These are phyloP conservation scores for Physcomitrellopsis africana DNA, from an alignment of 225 moss, liverwort and hornwort genomes.

Conservation along the genomic window DNA sequence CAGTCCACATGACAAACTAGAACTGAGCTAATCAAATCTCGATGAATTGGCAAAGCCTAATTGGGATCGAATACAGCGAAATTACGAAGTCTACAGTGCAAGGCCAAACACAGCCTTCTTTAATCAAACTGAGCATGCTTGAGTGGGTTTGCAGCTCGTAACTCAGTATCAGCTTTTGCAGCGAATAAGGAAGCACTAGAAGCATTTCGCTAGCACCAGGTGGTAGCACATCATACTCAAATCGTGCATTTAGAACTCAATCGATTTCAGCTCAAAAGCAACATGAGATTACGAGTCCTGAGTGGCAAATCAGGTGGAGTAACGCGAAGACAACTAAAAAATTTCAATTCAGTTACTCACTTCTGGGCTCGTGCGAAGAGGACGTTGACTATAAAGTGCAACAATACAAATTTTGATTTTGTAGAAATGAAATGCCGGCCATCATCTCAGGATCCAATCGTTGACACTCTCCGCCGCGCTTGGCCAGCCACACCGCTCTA, in stretches of 20 bases:
- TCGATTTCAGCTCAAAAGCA: not conserved
- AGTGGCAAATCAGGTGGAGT: not conserved
- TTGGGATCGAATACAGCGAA: constrained; percentile 2
- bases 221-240: constrained; percentile 10
- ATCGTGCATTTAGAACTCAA: not conserved
- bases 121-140: no score
- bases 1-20: not conserved
- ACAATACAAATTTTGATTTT: constrained; percentile 20
- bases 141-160: no score
- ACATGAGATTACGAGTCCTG: not conserved
- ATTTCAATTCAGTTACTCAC: constrained; percentile 1
- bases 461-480: constrained; percentile 40
- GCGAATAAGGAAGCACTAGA: not conserved
- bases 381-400: constrained; percentile 23
- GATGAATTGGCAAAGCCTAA: not conserved
- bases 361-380: constrained; percentile 27
- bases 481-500: constrained; percentile 46
- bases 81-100: no score
- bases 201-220: not conserved
- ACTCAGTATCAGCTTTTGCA: not conserved
- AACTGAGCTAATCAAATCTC: not conserved
- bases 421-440: constrained; percentile 34
- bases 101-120: no score
- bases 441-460: constrained; percentile 38
- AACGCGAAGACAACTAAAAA: no score